These are phyloP conservation scores for Aspergillus sp. DNA, from an alignment of 2,329 filamentous ascomycete species.

Conservation along the genomic window DNA sequence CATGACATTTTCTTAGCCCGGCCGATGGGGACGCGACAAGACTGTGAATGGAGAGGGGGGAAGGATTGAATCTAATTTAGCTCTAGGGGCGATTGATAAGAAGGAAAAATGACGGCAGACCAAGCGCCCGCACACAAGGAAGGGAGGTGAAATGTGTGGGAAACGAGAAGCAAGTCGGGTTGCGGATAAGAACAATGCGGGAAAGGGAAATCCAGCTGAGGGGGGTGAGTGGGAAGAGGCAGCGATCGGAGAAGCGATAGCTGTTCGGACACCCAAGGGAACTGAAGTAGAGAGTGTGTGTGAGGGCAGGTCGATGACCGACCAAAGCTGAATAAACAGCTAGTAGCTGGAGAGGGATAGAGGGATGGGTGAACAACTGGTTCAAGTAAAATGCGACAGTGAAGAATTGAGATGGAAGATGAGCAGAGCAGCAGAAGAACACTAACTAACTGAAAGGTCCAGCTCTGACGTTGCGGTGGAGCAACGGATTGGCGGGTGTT, in stretches of 20 bases:
- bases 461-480: conserved; percentile 24
- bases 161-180: neutral
- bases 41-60: neutral
- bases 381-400: neutral
- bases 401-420: conserved; percentile 1
- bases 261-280: neutral
- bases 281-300: neutral
- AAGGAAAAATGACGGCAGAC: neutral
- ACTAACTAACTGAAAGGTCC: neutral
- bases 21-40: neutral
- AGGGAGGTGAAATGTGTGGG: neutral
- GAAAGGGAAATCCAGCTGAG: neutral
- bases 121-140: neutral
- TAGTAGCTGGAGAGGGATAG: neutral
- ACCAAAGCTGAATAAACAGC: neutral
- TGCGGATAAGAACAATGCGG: conserved; percentile 3
- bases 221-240: neutral
- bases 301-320: neutral
- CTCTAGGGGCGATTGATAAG: neutral
- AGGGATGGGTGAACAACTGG: neutral
- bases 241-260: neutral
- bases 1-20: conserved; percentile 45
- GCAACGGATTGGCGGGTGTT: conserved; percentile 14
- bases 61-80: neutral
- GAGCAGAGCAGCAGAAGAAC: neutral